Base-by-base conservation (phyloP, 495 filamentous ascomycete species). In the Penicillium ucsense region DNA sequence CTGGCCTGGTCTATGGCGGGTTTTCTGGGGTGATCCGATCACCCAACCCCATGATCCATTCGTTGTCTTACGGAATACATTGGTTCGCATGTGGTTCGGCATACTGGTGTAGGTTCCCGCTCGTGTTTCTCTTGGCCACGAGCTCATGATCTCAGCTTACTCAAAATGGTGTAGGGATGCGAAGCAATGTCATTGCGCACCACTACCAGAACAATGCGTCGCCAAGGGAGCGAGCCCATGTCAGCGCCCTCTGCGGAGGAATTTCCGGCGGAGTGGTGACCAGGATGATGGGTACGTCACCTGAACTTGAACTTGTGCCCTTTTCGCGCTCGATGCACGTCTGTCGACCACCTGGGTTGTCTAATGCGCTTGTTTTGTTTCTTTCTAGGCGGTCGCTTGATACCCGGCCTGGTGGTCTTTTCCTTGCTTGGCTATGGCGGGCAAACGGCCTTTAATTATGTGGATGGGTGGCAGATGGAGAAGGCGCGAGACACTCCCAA, bases 31-130 rank as follows among this genome's bases (percentile, higher is more conserved):
- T 88, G 31, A 54, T 89, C 31, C 74, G 80, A 56, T 84, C 81
- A 28, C 76, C 69, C 11, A 81, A 84, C 35, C 73, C 81, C 8
- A 63, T 76, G 6, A 63, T 94, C 4, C 92, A 89, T 67, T 81
- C 88, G 4, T 39, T 82, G 34, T 77, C 81, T 45, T 79, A 82
- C 31, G 84, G 86, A 34, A 68, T 85, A 36, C 89, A 95, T 66
- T 95, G 85, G 77, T 86, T 84, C 66, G 67, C 74, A 35, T 76
- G 94, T 38, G 88, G 88, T 31, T 78, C 74, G 38, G 82, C 80
- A 11, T 98, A 83, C 62, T 87, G 78, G 73, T 85, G 86, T 94
- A 66, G 55, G 67, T 66, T 35, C 41, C 8, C 20, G 20, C 20
- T 20, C 20, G 20, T 20, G 20, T 20, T 20, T 20, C 20, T 20